These are phyloP conservation scores for Leccinellum luteum DNA, from an alignment of 768 basidiomycete species.

Conservation along the genomic window DNA sequence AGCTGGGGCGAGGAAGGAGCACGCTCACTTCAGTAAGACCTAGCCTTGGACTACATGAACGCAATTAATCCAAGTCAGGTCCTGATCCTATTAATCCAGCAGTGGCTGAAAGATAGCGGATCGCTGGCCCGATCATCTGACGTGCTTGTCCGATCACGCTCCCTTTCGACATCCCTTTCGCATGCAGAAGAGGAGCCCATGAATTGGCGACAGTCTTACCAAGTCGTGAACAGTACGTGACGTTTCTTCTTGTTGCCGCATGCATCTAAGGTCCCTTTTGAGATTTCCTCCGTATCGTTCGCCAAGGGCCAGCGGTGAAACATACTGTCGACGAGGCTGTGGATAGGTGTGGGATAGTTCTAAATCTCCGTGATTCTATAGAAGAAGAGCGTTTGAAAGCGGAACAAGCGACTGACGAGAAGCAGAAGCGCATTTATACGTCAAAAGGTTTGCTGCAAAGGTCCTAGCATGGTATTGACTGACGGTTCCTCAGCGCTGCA, in stretches of 20 bases:
- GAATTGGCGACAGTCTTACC: slow-evolving; percentile 63
- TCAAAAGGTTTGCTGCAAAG: slow-evolving; percentile 57
- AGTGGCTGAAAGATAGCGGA: slow-evolving; percentile 63
- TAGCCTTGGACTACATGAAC: neutral
- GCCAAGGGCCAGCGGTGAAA: slow-evolving; percentile 86
- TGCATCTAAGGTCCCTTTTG: slow-evolving; percentile 7
- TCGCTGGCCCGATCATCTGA: slow-evolving; percentile 32
- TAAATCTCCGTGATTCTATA: slow-evolving; percentile 86
- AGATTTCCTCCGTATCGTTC: slow-evolving; percentile 84
- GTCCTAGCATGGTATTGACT: neutral
- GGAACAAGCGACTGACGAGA: slow-evolving; percentile 73
- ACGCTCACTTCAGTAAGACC: slow-evolving; percentile 78
- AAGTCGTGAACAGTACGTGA: slow-evolving; percentile 83
- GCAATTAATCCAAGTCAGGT: slow-evolving; percentile 43
- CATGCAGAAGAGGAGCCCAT: slow-evolving; percentile 29
- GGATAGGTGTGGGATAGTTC: slow-evolving; percentile 78
- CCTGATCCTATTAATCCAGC: slow-evolving; percentile 76
- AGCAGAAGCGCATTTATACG: slow-evolving; percentile 59
- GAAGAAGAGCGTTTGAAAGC: slow-evolving; percentile 78
- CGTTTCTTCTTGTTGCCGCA: neutral
- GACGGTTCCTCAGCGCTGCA: slow-evolving; percentile 54
- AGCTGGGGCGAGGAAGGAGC: slow-evolving; percentile 89
- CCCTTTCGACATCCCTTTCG: slow-evolving; percentile 38
- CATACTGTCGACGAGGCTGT: slow-evolving; percentile 82
- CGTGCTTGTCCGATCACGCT: slow-evolving; percentile 38